These are phyloP conservation scores for Copromyces sp. DNA, from an alignment of 495 filamentous ascomycete species.

Conservation along the genomic window DNA sequence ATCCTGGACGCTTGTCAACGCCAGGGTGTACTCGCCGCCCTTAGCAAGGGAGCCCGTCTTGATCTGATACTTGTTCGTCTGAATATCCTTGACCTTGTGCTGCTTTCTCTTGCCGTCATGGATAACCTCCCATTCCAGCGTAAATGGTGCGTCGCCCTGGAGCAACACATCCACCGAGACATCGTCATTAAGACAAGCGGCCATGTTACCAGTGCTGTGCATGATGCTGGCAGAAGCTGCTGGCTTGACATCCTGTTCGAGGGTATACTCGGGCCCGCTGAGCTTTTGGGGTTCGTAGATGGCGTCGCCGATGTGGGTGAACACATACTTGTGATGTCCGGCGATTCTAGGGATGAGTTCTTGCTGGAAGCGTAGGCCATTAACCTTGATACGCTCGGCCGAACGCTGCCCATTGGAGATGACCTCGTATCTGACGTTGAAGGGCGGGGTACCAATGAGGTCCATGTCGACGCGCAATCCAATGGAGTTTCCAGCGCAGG, in stretches of 20 bases:
- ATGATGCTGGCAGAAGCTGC: slow-evolving; percentile 70
- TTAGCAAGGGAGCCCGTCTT: slow-evolving; percentile 58
- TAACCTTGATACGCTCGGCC: slow-evolving; percentile 32
- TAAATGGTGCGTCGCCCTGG: slow-evolving; percentile 74
- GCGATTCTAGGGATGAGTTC: slow-evolving; percentile 73
- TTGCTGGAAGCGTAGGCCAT: slow-evolving; percentile 63
- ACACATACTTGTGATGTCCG: slow-evolving; percentile 78
- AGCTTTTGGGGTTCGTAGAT: slow-evolving; percentile 60
- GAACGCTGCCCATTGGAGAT: slow-evolving; percentile 40
- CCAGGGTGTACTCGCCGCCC: slow-evolving; percentile 81
- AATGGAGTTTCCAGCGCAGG: slow-evolving; percentile 87
- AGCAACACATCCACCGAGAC: slow-evolving; percentile 62
- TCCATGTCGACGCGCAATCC: slow-evolving; percentile 81
- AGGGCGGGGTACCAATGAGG: slow-evolving; percentile 82
- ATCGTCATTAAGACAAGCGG: slow-evolving; percentile 72
- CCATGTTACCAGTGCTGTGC: slow-evolving; percentile 39
- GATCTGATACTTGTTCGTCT: slow-evolving; percentile 52
- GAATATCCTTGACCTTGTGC: slow-evolving; percentile 52
- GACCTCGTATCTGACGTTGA: slow-evolving; percentile 62
- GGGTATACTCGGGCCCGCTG: slow-evolving; percentile 36
- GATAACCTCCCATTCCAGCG: slow-evolving; percentile 87
- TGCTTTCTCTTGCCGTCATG: slow-evolving; percentile 75
- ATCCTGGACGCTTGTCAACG: slow-evolving; percentile 76
- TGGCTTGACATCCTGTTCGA: slow-evolving; percentile 89
- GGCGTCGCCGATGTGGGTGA: slow-evolving; percentile 66